Conservation (phyloP, 1,139 yeast genomes). For the Magnusiomyces suaveolens region DNA sequence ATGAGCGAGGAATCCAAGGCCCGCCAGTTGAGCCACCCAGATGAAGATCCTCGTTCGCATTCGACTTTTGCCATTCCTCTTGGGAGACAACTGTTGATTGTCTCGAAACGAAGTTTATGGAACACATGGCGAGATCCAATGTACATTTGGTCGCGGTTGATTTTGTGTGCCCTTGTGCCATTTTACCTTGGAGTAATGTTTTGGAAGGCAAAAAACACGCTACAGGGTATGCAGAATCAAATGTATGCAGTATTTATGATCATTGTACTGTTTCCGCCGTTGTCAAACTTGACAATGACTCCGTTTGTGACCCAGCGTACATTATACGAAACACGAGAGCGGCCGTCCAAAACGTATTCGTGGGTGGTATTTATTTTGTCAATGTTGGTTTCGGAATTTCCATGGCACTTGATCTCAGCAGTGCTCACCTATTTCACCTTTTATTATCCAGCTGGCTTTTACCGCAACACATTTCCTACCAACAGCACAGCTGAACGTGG, state of each 20-base stretch:
- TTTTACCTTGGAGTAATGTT: constrained; percentile 69
- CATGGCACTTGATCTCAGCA: constrained; percentile 61
- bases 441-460: constrained; percentile 70
- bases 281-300: constrained; percentile 68
- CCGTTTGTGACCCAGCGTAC: constrained; percentile 61
- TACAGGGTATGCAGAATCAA: constrained; percentile 39
- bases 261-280: constrained; percentile 49
- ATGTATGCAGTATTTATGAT: constrained; percentile 61
- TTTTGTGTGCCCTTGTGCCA: constrained; percentile 43
- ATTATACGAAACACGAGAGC: constrained; percentile 81
- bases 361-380: constrained; percentile 55
- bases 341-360: constrained; percentile 59
- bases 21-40: constrained; percentile 25
- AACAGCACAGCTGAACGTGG: constrained; percentile 50
- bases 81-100: constrained; percentile 42
- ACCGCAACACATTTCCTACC: constrained; percentile 35
- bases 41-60: constrained; percentile 14
- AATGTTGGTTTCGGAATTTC: constrained; percentile 63
- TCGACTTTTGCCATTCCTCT: constrained; percentile 37
- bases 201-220: constrained; percentile 52
- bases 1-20: constrained; percentile 19
- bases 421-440: constrained; percentile 57
- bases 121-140: constrained; percentile 72
- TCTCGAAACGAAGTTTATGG: constrained; percentile 44
- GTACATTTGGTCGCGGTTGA: constrained; percentile 57